Percentiles rank a stretch among this genome's conserved stretches.
Conservation (phyloP, 2,329 filamentous ascomycete genomes). For the Pseudogymnoascus sp. region DNA sequence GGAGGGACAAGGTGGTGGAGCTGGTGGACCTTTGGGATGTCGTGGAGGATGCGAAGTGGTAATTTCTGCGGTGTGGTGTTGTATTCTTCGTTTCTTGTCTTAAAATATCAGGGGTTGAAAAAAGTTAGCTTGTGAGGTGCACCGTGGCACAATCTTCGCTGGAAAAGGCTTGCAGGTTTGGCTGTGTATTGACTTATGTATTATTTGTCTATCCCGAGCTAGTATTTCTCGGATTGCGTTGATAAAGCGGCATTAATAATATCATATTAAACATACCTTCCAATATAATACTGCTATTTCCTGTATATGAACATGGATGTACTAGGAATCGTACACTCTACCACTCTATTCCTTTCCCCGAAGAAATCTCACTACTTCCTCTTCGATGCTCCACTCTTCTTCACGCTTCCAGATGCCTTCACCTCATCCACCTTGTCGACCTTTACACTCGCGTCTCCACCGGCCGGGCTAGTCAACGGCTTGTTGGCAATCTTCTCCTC, state of each 20-base stretch:
- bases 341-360: slow-evolving; percentile 16
- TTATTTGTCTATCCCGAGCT: background rate
- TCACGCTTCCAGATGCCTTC: slow-evolving; percentile 42
- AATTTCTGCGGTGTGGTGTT: background rate
- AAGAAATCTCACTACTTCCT: slow-evolving; percentile 32
- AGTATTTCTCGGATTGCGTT: background rate
- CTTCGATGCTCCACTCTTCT: slow-evolving; percentile 42
- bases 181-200: slow-evolving; percentile 1
- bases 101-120: slow-evolving; percentile 5
- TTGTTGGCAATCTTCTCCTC: slow-evolving; percentile 42
- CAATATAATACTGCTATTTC: background rate
- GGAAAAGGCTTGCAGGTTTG: background rate
- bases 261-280: background rate
- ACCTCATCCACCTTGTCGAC: slow-evolving; percentile 17
- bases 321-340: background rate
- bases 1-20: background rate
- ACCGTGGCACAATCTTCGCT: background rate
- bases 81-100: slow-evolving; percentile 5
- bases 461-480: slow-evolving; percentile 19
- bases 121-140: background rate
- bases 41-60: background rate
- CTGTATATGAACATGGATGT: background rate
- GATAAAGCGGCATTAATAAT: background rate
- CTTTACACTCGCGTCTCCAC: slow-evolving; percentile 17
- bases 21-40: background rate